These are phyloP conservation scores for Decorospora gaudefroyi DNA, from an alignment of 2,329 filamentous ascomycete species.

Conservation along the genomic window DNA sequence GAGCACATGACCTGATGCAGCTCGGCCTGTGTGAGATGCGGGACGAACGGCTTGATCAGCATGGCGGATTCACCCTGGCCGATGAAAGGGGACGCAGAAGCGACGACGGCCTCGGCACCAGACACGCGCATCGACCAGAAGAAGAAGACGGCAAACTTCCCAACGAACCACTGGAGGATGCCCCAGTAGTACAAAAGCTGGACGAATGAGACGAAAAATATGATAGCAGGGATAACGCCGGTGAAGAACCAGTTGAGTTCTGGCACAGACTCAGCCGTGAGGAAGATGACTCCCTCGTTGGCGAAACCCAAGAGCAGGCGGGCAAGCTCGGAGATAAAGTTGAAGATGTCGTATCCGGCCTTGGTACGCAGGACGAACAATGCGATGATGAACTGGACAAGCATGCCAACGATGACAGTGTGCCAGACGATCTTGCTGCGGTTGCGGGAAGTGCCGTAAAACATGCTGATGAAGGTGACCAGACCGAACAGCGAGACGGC, in stretches of 20 bases:
- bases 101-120: constrained; percentile 90
- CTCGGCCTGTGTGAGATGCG: constrained; percentile 83
- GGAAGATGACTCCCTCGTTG: constrained; percentile 70
- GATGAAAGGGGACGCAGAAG: constrained; percentile 90
- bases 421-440: constrained; percentile 60
- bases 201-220: constrained; percentile 94
- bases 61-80: constrained; percentile 93
- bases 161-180: constrained; percentile 85
- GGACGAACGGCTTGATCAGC: constrained; percentile 84
- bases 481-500: constrained; percentile 81
- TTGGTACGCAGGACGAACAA: constrained; percentile 83
- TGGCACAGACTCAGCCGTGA: constrained; percentile 59
- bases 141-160: constrained; percentile 87
- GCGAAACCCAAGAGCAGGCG: constrained; percentile 77
- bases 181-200: constrained; percentile 82
- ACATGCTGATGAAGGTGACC: constrained; percentile 66
- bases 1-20: constrained; percentile 92
- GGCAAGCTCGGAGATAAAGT: constrained; percentile 78
- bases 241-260: constrained; percentile 70
- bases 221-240: constrained; percentile 83
- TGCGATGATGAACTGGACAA: constrained; percentile 84
- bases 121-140: constrained; percentile 88
- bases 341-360: constrained; percentile 86
- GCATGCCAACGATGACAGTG: constrained; percentile 79
- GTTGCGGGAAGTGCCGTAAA: constrained; percentile 74